These are phyloP conservation scores for Lasiodiplodia sp. DNA, from an alignment of 2,329 filamentous ascomycete genomes.

Conservation along the genomic window DNA sequence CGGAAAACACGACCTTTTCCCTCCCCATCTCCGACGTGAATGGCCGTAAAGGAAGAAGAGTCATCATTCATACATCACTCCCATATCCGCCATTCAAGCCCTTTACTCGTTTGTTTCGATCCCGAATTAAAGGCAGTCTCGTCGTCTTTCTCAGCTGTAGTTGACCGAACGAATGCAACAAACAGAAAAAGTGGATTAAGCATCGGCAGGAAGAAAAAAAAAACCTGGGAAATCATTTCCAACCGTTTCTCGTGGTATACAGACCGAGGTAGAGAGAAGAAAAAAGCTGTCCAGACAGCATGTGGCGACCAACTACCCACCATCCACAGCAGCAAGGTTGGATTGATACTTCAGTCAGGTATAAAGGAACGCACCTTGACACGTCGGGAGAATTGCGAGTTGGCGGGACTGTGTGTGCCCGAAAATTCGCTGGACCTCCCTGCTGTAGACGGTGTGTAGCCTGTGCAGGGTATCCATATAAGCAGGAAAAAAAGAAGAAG, in stretches of 20 bases:
- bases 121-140: not conserved
- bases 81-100: not conserved
- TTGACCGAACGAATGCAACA: not conserved
- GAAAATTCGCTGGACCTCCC: not conserved
- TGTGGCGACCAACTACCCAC: not conserved
- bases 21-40: not conserved
- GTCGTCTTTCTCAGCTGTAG: not conserved
- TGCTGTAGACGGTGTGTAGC: not conserved
- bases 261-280: conserved; percentile 11
- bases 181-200: not conserved
- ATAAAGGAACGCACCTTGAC: not conserved
- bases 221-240: not conserved
- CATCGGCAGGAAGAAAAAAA: conserved; percentile 1
- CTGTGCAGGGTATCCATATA: conserved; percentile 20
- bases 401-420: not conserved
- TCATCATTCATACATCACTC: conserved; percentile 7
- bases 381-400: not conserved
- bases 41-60: not conserved
- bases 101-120: not conserved
- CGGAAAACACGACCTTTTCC: not conserved
- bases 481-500: not conserved
- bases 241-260: conserved; percentile 18
- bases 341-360: not conserved
- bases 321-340: not conserved
- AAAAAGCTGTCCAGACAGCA: conserved; percentile 13